Evolutionary conservation across 495 filamentous ascomycete genomes (phyloP).

Genomic region (Evernia prunastri): DNA sequence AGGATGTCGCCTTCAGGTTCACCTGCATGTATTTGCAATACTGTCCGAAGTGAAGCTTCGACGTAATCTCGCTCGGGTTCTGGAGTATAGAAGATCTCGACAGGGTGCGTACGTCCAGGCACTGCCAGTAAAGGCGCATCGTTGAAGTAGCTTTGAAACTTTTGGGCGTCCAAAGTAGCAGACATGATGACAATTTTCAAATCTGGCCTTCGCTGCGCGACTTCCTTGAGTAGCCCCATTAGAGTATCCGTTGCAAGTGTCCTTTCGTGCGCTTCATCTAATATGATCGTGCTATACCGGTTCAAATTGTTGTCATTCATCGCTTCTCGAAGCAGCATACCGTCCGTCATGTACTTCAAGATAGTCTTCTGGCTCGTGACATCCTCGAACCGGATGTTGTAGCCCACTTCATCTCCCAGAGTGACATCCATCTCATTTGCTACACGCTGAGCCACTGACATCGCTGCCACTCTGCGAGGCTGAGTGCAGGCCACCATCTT

Average conservation of each 20-base stretch:
- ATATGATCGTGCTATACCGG: conserved; percentile 95
- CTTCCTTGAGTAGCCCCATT: conserved; percentile 89
- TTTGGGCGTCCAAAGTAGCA: conserved; percentile 91
- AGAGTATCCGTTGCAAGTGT: conserved; percentile 92
- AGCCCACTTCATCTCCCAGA: conserved; percentile 93
- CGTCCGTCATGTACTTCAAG: conserved; percentile 99
- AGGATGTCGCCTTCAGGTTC: conserved; percentile 93
- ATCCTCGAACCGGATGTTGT: conserved; percentile 98
- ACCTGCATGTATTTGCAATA: conserved; percentile 89
- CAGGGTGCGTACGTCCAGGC: conserved; percentile 90
- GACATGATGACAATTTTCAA: conserved; percentile 99
- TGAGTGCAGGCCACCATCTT: conserved; percentile 98
- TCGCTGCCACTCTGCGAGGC: conserved; percentile 93
- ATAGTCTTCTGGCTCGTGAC: conserved; percentile 85
- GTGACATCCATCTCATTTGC: conserved; percentile 93
- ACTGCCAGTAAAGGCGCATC: conserved; percentile 89
- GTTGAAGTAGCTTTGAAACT: conserved; percentile 98
- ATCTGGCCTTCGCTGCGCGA: conserved; percentile 70
- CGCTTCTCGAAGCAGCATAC: conserved; percentile 95
- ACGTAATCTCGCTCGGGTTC: conserved; percentile 96
- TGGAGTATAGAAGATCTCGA: conserved; percentile 97
- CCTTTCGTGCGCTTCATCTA: conserved; percentile 96
- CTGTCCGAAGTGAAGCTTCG: conserved; percentile 87
- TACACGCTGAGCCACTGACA: conserved; percentile 98
- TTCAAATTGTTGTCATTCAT: conserved; percentile 92